Evolutionary conservation across 2,329 filamentous ascomycete genomes (phyloP).

Genomic region (Colletotrichum phormii): DNA sequence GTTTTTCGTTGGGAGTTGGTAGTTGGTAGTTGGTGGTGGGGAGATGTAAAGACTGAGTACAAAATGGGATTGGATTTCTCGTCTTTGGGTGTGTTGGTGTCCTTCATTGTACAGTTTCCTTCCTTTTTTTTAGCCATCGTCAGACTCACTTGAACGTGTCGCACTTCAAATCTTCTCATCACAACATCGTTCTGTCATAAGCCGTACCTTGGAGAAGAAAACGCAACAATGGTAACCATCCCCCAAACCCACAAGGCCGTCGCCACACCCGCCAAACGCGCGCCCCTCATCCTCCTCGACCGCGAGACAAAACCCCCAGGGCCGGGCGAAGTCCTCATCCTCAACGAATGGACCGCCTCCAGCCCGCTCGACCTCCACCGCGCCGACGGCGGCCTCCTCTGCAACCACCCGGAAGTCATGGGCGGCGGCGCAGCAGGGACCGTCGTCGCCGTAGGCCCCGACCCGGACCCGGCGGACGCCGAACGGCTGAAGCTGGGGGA

Average conservation of each 20-base stretch:
- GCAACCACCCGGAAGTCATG: conserved; percentile 61
- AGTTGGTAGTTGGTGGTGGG: background rate
- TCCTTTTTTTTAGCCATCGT: background rate
- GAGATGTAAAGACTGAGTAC: background rate
- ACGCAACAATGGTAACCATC: conserved; percentile 32
- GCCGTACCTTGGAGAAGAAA: background rate
- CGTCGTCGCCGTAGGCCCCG: conserved; percentile 61
- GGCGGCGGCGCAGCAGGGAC: conserved; percentile 64
- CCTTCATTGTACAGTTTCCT: background rate
- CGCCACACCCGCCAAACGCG: conserved; percentile 38
- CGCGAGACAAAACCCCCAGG: conserved; percentile 46
- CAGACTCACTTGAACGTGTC: background rate
- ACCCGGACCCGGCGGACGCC: background rate
- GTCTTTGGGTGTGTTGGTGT: background rate
- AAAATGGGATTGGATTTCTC: background rate
- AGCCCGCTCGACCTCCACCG: conserved; percentile 72
- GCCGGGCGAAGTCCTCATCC: conserved; percentile 63
- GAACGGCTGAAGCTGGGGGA: conserved; percentile 60
- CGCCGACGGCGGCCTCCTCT: conserved; percentile 68
- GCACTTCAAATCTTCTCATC: background rate
- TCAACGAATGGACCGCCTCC: conserved; percentile 69
- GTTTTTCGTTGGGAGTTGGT: background rate
- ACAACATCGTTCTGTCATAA: background rate
- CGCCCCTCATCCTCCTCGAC: conserved; percentile 41
- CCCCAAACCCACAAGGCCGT: conserved; percentile 43